Evolutionary conservation across 768 basidiomycete species (phyloP).

Genomic region (Podaxis sp.): DNA sequence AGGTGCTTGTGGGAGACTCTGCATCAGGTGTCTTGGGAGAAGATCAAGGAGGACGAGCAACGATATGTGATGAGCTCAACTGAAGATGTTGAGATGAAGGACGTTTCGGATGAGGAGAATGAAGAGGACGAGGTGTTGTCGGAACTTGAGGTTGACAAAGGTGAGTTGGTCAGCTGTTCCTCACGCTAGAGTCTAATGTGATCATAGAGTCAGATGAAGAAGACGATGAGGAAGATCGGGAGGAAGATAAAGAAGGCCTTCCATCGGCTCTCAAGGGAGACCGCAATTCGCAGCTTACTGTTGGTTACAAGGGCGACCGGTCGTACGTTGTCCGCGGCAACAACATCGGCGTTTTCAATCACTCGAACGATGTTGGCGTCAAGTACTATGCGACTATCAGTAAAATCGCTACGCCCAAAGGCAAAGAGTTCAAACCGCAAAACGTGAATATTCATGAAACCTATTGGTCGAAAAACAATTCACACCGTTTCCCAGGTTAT

Average conservation of each 20-base stretch:
- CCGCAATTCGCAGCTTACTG: conserved; percentile 83
- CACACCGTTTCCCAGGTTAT: conserved; percentile 58
- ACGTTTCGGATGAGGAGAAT: conserved; percentile 67
- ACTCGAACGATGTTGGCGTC: conserved; percentile 57
- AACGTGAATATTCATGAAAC: conserved; percentile 49
- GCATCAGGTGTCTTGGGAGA: conserved; percentile 70
- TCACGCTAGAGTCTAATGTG: neutral
- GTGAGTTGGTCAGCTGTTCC: conserved; percentile 26
- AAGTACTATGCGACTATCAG: conserved; percentile 87
- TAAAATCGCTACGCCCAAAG: conserved; percentile 74
- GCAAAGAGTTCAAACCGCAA: conserved; percentile 79
- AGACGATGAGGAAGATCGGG: conserved; percentile 38
- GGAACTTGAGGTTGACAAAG: conserved; percentile 62
- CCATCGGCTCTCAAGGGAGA: conserved; percentile 47
- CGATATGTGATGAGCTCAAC: conserved; percentile 73
- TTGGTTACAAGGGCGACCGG: conserved; percentile 93
- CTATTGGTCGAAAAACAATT: neutral
- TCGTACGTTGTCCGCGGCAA: conserved; percentile 91
- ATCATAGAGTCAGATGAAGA: conserved; percentile 37
- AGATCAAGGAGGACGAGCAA: conserved; percentile 87
- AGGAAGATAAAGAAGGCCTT: conserved; percentile 37
- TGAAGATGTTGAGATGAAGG: conserved; percentile 88
- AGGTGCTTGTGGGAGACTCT: conserved; percentile 77
- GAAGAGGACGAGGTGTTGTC: conserved; percentile 75
- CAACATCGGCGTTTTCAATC: conserved; percentile 88